phyloP scores from a whole-genome alignment of 495 filamentous ascomycete genomes.

The Talaromyces stipitatus region DNA sequence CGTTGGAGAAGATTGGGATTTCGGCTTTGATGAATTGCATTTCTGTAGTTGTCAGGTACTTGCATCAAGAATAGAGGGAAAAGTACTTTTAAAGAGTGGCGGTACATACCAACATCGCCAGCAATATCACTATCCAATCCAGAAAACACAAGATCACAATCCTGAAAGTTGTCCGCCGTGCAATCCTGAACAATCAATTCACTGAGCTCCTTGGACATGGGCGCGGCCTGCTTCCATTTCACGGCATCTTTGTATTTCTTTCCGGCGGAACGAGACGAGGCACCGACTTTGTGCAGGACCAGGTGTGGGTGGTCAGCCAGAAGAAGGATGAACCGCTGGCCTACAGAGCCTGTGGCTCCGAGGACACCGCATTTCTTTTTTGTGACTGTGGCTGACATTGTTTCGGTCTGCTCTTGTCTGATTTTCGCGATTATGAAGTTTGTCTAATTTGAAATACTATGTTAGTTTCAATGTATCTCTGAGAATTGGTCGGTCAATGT shows the following conservation, averaged over 20 bases:
- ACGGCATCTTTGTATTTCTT: slow-evolving; percentile 81
- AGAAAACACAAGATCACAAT: slow-evolving; percentile 85
- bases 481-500: no score
- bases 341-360: slow-evolving; percentile 62
- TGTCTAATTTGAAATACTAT: background rate
- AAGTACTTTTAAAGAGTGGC: background rate
- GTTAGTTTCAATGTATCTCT: background rate
- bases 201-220: slow-evolving; percentile 59
- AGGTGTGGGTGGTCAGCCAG: slow-evolving; percentile 73
- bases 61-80: background rate
- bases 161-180: slow-evolving; percentile 62
- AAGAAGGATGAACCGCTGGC: slow-evolving; percentile 78
- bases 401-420: background rate
- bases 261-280: slow-evolving; percentile 68
- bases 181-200: slow-evolving; percentile 69
- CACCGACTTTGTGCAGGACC: slow-evolving; percentile 67
- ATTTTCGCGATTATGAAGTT: background rate
- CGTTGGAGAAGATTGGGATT: slow-evolving; percentile 78
- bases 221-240: slow-evolving; percentile 72
- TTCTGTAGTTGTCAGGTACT: slow-evolving; percentile 36
- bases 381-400: background rate
- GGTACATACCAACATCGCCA: slow-evolving; percentile 57
- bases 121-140: slow-evolving; percentile 81
- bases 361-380: slow-evolving; percentile 24
- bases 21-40: slow-evolving; percentile 72